Base-by-base conservation (phyloP, 768 basidiomycete species). In the Tricholoma hemisulphureum region DNA sequence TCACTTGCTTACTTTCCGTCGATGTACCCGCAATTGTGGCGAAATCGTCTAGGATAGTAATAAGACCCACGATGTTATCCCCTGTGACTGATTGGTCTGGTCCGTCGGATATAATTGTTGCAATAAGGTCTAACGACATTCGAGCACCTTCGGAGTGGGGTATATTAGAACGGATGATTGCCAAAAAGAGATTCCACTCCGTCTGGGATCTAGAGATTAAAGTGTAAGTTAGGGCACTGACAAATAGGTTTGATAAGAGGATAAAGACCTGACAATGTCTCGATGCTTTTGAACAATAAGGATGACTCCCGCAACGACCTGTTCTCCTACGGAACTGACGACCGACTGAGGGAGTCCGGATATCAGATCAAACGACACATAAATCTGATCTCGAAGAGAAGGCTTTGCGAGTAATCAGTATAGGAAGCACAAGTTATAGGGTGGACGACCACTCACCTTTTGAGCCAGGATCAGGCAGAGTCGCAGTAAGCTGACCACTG, bases 101-200 rank as follows among this genome's bases (percentile, higher is more conserved):
- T n/a, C 83, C 84, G 53, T 89, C 87, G 0, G 80, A 70, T 13
- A 82, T 79, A n/a, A 98, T 77, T 39, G 73, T 75, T 16, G 80
- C 72, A n/a, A 96, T 76, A 18, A 97, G 80, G 18, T 86, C 86
- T 67, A 98, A 91, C 2, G 96, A 89, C 52, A 87, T 75, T 34
- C 91, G 87, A 23, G 93, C 87, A 5, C 95, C 95, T 71, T 93
- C 92, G 9, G 92, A 84, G 67, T 97, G 90, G 11, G 87, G 79
- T 39, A 95, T 83, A 0, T 94, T 95, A 1, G 88, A 88, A 49
- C 92, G 85, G 61, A 98, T 81, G 26, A 98, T 78, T 1, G 92
- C 90, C 65, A 95, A 92, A 20, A 95, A 83, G 37, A 98, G 77
- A 60, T 92, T 94, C 96, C 96, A 99, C 69, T 98, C 96, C 0